Percentiles rank a stretch among this genome's conserved stretches.
phyloP scores from a whole-genome alignment of 1,139 yeast genomes.

The Wickerhamiella pararugosa region DNA sequence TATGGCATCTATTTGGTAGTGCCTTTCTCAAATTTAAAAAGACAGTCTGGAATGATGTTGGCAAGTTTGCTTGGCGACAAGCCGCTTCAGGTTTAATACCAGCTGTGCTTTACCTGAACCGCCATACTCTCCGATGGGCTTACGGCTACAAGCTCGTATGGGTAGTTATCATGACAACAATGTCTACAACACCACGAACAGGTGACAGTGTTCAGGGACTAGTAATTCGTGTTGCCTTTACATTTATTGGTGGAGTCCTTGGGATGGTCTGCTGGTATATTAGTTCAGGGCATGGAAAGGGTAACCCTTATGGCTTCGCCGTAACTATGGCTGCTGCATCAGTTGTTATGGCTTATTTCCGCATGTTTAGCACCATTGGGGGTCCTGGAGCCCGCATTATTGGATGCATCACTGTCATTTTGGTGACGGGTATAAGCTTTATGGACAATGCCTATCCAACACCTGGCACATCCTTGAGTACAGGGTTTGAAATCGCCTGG shows the following conservation, averaged over 20 bases:
- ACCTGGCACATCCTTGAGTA: constrained; percentile 16
- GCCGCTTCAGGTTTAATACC: constrained; percentile 18
- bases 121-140: constrained; percentile 19
- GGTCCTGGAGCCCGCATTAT: constrained; percentile 23
- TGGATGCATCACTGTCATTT: constrained; percentile 19
- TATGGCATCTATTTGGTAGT: constrained; percentile 20
- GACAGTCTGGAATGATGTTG: constrained; percentile 13
- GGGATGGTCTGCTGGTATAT: constrained; percentile 27
- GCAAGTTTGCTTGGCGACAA: constrained; percentile 18
- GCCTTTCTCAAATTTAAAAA: constrained; percentile 10
- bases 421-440: constrained; percentile 25
- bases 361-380: constrained; percentile 22
- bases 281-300: constrained; percentile 21
- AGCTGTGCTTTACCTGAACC: constrained; percentile 20
- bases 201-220: constrained; percentile 25
- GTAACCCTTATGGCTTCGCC: constrained; percentile 23
- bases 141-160: constrained; percentile 22
- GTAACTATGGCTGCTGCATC: constrained; percentile 20
- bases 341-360: constrained; percentile 18
- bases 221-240: constrained; percentile 18
- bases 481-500: constrained; percentile 26
- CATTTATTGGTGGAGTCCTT: constrained; percentile 21
- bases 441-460: constrained; percentile 14
- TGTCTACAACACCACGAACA: constrained; percentile 21
- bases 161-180: constrained; percentile 23